phyloP scores from a whole-genome alignment of 176 grass and related monocot genomes.

The Hsuehochloa calcarea region DNA sequence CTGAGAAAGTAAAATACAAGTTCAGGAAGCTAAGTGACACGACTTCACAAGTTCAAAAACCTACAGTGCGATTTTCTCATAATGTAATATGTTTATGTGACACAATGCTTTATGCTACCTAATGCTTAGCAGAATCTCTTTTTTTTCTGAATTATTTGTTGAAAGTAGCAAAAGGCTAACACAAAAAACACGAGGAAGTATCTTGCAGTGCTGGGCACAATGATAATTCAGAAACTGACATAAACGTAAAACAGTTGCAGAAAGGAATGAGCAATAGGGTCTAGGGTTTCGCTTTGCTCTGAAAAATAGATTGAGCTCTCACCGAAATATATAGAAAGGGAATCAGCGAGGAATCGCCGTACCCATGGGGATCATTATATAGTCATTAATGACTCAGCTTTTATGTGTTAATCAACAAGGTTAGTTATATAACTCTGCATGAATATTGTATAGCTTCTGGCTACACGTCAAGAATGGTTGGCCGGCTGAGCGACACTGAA shows the following conservation, averaged over 20 bases:
- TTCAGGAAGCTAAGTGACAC: too few species aligned
- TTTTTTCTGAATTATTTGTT: conserved; percentile 14
- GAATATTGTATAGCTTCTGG: conserved; percentile 35
- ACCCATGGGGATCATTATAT: conserved; percentile 39
- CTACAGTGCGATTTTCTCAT: too few species aligned
- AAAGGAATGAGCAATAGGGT: conserved; percentile 18
- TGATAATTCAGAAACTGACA: conserved; percentile 43
- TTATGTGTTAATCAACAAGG: conserved; percentile 27
- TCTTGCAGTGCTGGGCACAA: conserved; percentile 17
- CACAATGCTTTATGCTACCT: conserved; percentile 3
- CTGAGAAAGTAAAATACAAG: too few species aligned
- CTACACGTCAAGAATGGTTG: conserved; percentile 37
- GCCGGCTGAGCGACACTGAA: neutral
- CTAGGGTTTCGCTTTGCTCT: conserved; percentile 16
- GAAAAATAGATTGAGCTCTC: conserved; percentile 26
- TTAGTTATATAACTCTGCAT: conserved; percentile 33
- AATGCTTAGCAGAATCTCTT: conserved; percentile 21
- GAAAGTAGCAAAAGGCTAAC: conserved; percentile 15
- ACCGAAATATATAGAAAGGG: conserved; percentile 26
- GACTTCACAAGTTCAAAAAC: too few species aligned
- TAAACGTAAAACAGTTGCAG: conserved; percentile 6
- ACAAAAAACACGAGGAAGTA: conserved; percentile 21
- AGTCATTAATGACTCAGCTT: conserved; percentile 37
- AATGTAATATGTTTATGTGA: neutral
- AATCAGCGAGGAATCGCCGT: conserved; percentile 38